Evolutionary conservation across 2,329 filamentous ascomycete genomes (phyloP).

Genomic region (Plectosphaerella sp.): DNA sequence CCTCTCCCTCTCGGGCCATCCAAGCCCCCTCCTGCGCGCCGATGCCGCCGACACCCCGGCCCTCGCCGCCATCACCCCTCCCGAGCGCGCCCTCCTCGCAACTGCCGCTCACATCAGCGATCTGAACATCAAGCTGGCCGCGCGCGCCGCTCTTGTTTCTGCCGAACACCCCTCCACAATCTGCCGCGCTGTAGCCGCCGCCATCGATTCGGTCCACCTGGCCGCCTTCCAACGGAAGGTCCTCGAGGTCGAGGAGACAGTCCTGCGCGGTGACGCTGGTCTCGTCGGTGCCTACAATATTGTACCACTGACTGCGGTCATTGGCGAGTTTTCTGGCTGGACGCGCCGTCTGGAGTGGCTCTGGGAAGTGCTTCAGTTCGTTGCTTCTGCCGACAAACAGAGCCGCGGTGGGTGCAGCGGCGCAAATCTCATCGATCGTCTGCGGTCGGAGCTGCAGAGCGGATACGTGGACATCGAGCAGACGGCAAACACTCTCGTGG

Average conservation of each 20-base stretch:
- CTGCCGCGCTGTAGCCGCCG: slow-evolving; percentile 80
- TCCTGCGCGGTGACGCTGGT: slow-evolving; percentile 70
- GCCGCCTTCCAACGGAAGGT: slow-evolving; percentile 78
- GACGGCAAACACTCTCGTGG: slow-evolving; percentile 68
- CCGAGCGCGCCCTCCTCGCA: slow-evolving; percentile 77
- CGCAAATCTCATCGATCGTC: slow-evolving; percentile 69
- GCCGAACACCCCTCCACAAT: slow-evolving; percentile 73
- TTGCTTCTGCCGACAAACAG: slow-evolving; percentile 39
- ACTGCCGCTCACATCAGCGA: slow-evolving; percentile 74
- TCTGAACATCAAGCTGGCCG: slow-evolving; percentile 69
- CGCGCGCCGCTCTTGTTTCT: slow-evolving; percentile 62
- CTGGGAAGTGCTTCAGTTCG: slow-evolving; percentile 67
- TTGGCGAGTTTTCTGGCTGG: slow-evolving; percentile 85
- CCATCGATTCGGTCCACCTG: slow-evolving; percentile 71
- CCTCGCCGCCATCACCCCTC: slow-evolving; percentile 58
- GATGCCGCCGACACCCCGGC: slow-evolving; percentile 39
- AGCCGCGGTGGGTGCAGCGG: slow-evolving; percentile 51
- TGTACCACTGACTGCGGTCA: slow-evolving; percentile 81
- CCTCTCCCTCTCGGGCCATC: slow-evolving; percentile 90
- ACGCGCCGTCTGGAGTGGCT: slow-evolving; percentile 81
- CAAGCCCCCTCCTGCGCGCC: slow-evolving; percentile 75
- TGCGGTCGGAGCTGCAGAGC: slow-evolving; percentile 75
- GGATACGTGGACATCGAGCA: slow-evolving; percentile 84
- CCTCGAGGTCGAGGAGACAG: slow-evolving; percentile 74
- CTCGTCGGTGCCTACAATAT: slow-evolving; percentile 91